Evolutionary conservation across 495 filamentous ascomycete genomes (phyloP).

Genomic region (Penicillium daleae): DNA sequence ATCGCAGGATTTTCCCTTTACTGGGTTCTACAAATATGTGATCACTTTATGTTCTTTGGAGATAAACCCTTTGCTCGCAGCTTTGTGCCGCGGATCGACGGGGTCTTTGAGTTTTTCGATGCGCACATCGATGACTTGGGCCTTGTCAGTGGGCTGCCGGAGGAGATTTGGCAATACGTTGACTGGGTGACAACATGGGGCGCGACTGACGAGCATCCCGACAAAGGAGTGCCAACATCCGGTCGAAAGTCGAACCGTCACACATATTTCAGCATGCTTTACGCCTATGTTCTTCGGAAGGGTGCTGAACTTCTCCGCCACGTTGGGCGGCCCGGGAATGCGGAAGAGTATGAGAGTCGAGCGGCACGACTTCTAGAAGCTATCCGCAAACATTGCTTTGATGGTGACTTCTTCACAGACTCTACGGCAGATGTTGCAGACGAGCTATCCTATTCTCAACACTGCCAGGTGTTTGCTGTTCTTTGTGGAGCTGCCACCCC

Average conservation of each 20-base stretch:
- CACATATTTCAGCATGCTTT: conserved; percentile 26
- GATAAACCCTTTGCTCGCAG: conserved; percentile 19
- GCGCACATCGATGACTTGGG: conserved; percentile 25
- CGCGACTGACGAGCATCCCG: conserved; percentile 33
- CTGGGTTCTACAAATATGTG: conserved; percentile 29
- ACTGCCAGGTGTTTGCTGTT: conserved; percentile 32
- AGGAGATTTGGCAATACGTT: conserved; percentile 37
- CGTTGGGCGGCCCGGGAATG: conserved; percentile 18
- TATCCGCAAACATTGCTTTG: conserved; percentile 22
- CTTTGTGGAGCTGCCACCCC: conserved; percentile 24
- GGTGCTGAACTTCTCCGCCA: conserved; percentile 35
- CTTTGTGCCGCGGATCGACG: conserved; percentile 28
- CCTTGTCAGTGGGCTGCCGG: conserved; percentile 33
- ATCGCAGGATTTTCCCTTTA: conserved; percentile 36
- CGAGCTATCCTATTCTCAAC: conserved; percentile 30
- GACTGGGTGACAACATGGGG: conserved; percentile 34
- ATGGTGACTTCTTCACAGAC: conserved; percentile 19
- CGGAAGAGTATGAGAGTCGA: conserved; percentile 24
- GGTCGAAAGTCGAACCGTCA: conserved; percentile 16
- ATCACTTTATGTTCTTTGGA: conserved; percentile 30
- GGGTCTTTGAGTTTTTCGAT: conserved; percentile 30
- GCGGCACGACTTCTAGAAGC: conserved; percentile 20
- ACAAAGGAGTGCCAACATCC: conserved; percentile 35
- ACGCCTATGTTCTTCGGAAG: conserved; percentile 19
- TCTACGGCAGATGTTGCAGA: conserved; percentile 27